Conservation (phyloP, 768 basidiomycete genomes). For the Vararia minispora region DNA sequence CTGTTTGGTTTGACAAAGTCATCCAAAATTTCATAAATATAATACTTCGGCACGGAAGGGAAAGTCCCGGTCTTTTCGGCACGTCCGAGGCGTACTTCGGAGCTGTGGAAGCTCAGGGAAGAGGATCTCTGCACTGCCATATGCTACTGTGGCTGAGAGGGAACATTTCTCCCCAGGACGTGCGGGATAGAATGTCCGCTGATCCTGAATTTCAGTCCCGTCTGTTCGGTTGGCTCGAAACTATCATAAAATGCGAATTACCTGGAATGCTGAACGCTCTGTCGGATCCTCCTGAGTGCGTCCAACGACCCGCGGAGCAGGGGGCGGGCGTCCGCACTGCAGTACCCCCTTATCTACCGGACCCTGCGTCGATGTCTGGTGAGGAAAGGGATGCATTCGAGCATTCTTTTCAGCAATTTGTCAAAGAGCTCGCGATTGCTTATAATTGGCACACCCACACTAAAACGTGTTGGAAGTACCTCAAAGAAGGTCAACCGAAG, state of each 20-base stretch:
- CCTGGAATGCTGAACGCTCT: conserved; percentile 7
- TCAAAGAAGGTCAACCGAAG: conserved; percentile 10
- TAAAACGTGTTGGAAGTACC: conserved; percentile 29
- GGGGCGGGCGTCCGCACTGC: too few relatives aligned
- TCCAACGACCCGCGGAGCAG: too few relatives aligned
- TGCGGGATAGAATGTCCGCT: background rate
- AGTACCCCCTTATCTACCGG: too few relatives aligned
- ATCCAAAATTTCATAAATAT: conserved; percentile 25
- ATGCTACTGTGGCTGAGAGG: conserved; percentile 29
- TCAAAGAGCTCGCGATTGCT: conserved; percentile 12
- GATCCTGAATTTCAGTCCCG: conserved; percentile 15
- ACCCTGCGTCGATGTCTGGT: too few relatives aligned
- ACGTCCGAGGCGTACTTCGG: conserved; percentile 26
- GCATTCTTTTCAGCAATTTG: too few relatives aligned
- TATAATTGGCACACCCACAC: conserved; percentile 26
- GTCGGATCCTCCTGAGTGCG: background rate
- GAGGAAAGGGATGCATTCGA: too few relatives aligned
- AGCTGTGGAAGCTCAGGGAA: conserved; percentile 28
- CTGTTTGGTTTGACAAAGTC: conserved; percentile 30
- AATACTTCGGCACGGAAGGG: conserved; percentile 5
- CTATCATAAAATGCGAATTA: conserved; percentile 18
- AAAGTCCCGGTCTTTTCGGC: conserved; percentile 23
- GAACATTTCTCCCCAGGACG: background rate
- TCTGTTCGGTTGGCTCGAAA: conserved; percentile 17
- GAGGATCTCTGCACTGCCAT: conserved; percentile 29